Percentiles rank a stretch among this genome's conserved stretches.
These are phyloP conservation scores for Aspergillus tamarii DNA, from an alignment of 2,329 filamentous ascomycete genomes.

Conservation along the genomic window DNA sequence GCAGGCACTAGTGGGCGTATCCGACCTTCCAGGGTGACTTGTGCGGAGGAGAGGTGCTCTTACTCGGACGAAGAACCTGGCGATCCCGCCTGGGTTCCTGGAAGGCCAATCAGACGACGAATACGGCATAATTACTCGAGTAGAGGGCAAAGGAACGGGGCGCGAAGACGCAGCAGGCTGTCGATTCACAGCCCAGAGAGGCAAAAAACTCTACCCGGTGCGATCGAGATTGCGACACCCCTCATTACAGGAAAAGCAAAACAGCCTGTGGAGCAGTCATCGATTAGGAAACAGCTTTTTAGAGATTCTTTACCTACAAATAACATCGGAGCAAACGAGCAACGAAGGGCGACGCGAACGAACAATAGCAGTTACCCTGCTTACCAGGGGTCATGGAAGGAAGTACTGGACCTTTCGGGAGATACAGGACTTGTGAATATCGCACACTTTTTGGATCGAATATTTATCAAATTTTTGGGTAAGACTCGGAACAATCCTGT, in stretches of 20 bases:
- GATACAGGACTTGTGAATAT: constrained; percentile 40
- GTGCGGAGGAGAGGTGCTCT: constrained; percentile 20
- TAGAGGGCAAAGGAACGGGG: constrained; percentile 29
- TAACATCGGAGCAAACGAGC: constrained; percentile 5
- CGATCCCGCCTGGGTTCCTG: constrained; percentile 47
- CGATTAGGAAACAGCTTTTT: constrained; percentile 26
- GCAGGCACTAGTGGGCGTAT: constrained; percentile 8
- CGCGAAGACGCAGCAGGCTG: constrained; percentile 32
- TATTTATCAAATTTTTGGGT: constrained; percentile 41
- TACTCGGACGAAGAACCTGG: constrained; percentile 40
- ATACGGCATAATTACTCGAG: constrained; percentile 43
- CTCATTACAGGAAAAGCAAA: constrained; percentile 42
- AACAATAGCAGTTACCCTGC: constrained; percentile 31
- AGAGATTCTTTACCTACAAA: constrained; percentile 14
- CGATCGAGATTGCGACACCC: constrained; percentile 47
- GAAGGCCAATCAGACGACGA: constrained; percentile 35
- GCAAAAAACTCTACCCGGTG: constrained; percentile 40
- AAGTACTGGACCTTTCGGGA: constrained; percentile 35
- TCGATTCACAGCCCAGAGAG: constrained; percentile 41
- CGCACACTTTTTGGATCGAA: constrained; percentile 36
- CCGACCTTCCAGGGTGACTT: constrained; percentile 11
- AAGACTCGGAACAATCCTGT: constrained; percentile 32
- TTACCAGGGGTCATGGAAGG: constrained; percentile 40
- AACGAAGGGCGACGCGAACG: constrained; percentile 25
- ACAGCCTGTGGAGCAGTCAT: constrained; percentile 22